Conservation (phyloP, 495 filamentous ascomycete species). For the Tuber indicum region DNA sequence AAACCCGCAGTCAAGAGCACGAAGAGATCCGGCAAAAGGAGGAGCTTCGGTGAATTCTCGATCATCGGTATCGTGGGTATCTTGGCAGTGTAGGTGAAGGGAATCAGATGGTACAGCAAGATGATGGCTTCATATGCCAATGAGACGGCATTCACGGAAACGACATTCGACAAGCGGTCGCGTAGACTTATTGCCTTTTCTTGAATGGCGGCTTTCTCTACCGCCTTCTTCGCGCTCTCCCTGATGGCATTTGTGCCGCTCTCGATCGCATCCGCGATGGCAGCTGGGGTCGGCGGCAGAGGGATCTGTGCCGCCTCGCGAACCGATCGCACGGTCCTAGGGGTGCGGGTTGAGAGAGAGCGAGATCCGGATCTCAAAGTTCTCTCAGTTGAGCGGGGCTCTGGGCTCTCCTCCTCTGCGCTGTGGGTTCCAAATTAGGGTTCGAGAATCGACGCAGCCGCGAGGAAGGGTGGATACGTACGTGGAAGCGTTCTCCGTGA, state of each 20-base stretch:
- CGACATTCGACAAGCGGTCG: slow-evolving; percentile 62
- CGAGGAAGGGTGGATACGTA: slow-evolving; percentile 12
- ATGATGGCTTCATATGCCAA: slow-evolving; percentile 58
- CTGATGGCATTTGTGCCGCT: slow-evolving; percentile 60
- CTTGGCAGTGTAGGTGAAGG: slow-evolving; percentile 62
- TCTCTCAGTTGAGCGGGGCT: slow-evolving; percentile 30
- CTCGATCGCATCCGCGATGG: slow-evolving; percentile 78
- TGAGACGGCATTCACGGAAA: slow-evolving; percentile 57
- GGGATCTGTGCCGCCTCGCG: slow-evolving; percentile 49
- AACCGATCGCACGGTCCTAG: slow-evolving; percentile 51
- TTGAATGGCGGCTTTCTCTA: slow-evolving; percentile 49
- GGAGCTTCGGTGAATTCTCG: slow-evolving; percentile 46
- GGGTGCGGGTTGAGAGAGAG: slow-evolving; percentile 50
- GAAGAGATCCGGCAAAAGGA: slow-evolving; percentile 76
- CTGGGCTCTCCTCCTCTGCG: slow-evolving; percentile 24
- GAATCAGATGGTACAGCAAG: slow-evolving; percentile 57
- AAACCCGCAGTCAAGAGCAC: slow-evolving; percentile 66
- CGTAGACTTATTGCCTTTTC: slow-evolving; percentile 56
- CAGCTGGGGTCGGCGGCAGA: slow-evolving; percentile 76
- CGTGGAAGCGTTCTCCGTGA: slow-evolving; percentile 28
- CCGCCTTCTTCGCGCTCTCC: slow-evolving; percentile 48
- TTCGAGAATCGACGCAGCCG: background rate
- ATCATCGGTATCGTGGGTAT: slow-evolving; percentile 55
- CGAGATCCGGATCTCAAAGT: slow-evolving; percentile 37
- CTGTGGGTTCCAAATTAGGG: slow-evolving; percentile 7